Conservation (phyloP, 129 eudicot genomes). For the Pulicaria dysenterica region DNA sequence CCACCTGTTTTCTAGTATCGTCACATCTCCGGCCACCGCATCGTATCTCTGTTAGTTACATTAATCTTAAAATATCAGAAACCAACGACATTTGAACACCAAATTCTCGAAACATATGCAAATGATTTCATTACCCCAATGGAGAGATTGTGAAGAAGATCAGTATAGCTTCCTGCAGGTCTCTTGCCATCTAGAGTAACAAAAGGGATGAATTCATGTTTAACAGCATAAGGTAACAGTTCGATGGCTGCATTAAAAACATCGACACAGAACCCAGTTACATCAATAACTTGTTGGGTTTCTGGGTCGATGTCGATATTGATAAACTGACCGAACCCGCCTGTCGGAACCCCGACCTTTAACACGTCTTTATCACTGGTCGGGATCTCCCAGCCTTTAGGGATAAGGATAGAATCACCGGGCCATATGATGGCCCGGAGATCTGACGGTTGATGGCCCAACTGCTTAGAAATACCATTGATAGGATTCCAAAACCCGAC, state of each 20-base stretch:
- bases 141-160: constrained; percentile 9
- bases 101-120: not conserved
- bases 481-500: not conserved
- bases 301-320: not conserved
- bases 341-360: not conserved
- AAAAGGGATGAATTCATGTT: constrained; percentile 1
- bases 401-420: not conserved
- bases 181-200: not conserved
- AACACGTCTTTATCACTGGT: not conserved
- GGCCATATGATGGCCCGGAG: not conserved
- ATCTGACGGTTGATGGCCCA: not conserved
- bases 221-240: constrained; percentile 1
- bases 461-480: not conserved
- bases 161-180: constrained; percentile 10
- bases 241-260: constrained; percentile 9
- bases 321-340: constrained; percentile 13
- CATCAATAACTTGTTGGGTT: not conserved
- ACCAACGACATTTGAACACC: not conserved
- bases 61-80: not conserved
- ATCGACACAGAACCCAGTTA: constrained; percentile 16
- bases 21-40: constrained; percentile 12
- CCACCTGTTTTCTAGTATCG: constrained; percentile 4
- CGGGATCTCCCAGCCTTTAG: constrained; percentile 18
- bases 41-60: constrained; percentile 18
- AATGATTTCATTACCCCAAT: constrained; percentile 14